A percentile compares a stretch with the other conserved stretches of the same genome.
Conservation (phyloP, 2,329 filamentous ascomycete species). For the Aspergillus sergii region DNA sequence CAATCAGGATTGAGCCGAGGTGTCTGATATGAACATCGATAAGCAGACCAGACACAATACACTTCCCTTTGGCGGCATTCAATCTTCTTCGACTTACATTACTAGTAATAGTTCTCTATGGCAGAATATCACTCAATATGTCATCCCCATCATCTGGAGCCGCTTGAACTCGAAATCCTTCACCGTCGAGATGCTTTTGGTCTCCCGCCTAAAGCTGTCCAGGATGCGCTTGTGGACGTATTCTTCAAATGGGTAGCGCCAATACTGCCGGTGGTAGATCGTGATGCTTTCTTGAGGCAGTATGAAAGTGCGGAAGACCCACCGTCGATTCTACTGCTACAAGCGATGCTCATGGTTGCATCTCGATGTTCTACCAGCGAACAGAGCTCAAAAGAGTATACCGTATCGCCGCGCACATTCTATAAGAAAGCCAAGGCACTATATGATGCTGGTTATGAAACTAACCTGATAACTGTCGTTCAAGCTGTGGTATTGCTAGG, state of each 20-base stretch:
- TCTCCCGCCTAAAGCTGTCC: slow-evolving; percentile 6
- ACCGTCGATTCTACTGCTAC: slow-evolving; percentile 16
- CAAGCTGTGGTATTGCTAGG: slow-evolving; percentile 16
- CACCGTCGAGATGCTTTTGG: slow-evolving; percentile 14
- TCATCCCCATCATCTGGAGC: slow-evolving; percentile 10
- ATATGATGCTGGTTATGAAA: slow-evolving; percentile 18
- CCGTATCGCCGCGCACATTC: slow-evolving; percentile 10
- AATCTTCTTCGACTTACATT: neutral
- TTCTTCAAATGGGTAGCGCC: slow-evolving; percentile 19
- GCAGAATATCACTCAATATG: neutral
- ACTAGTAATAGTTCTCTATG: neutral
- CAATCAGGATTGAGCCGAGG: slow-evolving; percentile 2
- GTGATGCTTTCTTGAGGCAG: slow-evolving; percentile 13
- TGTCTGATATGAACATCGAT: neutral
- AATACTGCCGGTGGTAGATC: slow-evolving; percentile 14
- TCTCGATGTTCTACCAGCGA: slow-evolving; percentile 5
- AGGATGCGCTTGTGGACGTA: slow-evolving; percentile 12
- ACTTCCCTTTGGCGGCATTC: neutral
- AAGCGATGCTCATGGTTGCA: slow-evolving; percentile 18
- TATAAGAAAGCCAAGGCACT: slow-evolving; percentile 19
- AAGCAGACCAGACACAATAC: neutral
- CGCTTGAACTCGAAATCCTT: slow-evolving; percentile 17
- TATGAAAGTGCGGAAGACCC: slow-evolving; percentile 6
- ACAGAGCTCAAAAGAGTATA: neutral
- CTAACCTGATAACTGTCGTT: slow-evolving; percentile 2